These are phyloP conservation scores for Triticum monococcum DNA, from an alignment of 176 grass and related monocot genomes.

Conservation along the genomic window DNA sequence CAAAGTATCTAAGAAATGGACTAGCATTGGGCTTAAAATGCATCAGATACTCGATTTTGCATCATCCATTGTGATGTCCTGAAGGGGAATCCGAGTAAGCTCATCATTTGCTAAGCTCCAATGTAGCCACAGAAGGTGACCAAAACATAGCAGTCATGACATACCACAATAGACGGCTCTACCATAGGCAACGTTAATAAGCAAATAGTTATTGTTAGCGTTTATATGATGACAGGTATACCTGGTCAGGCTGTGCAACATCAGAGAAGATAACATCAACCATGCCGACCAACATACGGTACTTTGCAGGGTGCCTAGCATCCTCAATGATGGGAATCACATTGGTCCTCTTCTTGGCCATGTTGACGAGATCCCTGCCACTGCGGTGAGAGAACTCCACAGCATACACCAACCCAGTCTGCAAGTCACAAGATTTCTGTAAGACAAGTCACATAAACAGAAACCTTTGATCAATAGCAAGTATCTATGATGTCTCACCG, in stretches of 20 bases:
- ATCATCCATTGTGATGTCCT: slow-evolving; percentile 92
- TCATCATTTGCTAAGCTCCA: slow-evolving; percentile 61
- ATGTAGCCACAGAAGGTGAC: neutral
- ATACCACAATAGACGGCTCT: neutral
- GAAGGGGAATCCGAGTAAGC: slow-evolving; percentile 95
- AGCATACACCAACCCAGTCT: slow-evolving; percentile 81
- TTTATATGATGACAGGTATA: slow-evolving; percentile 22
- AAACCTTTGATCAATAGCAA: accelerated
- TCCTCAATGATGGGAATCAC: slow-evolving; percentile 96
- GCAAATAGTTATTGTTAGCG: neutral
- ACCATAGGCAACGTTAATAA: neutral
- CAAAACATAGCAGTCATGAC: neutral
- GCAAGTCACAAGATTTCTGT: neutral
- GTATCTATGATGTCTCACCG: slow-evolving; percentile 36
- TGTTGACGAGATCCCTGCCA: slow-evolving; percentile 90
- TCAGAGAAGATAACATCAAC: slow-evolving; percentile 99
- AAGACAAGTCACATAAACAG: neutral
- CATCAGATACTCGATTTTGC: slow-evolving; percentile 91
- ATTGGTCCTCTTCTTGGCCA: slow-evolving; percentile 96
- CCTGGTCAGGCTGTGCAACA: slow-evolving; percentile 97
- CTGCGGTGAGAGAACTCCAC: slow-evolving; percentile 97
- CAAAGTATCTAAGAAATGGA: neutral
- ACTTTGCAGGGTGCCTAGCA: slow-evolving; percentile 86
- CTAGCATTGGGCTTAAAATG: neutral
- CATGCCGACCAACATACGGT: slow-evolving; percentile 93